phyloP scores from a whole-genome alignment of 2,329 filamentous ascomycete species.

The Alternaria gaisen region DNA sequence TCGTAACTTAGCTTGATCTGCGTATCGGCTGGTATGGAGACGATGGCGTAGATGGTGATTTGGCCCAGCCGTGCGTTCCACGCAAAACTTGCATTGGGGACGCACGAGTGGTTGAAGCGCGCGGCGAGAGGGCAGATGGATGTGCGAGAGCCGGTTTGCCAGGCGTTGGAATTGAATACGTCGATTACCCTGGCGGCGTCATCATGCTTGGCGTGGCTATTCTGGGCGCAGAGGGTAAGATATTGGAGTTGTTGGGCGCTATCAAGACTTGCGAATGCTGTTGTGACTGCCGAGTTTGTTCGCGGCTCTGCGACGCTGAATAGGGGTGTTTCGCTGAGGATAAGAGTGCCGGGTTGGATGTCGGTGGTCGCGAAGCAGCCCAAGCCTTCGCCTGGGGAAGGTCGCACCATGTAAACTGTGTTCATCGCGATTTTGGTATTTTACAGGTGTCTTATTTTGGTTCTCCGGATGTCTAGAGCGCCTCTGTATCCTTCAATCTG shows the following conservation, averaged over 20 bases:
- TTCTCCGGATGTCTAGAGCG: background rate
- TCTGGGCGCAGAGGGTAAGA: conserved; percentile 22
- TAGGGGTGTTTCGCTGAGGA: conserved; percentile 50
- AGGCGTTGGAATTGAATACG: conserved; percentile 37
- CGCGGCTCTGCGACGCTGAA: conserved; percentile 42
- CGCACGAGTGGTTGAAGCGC: conserved; percentile 49
- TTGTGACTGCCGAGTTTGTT: conserved; percentile 21
- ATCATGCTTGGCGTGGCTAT: background rate
- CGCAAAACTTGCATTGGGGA: conserved; percentile 43
- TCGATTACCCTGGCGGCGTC: conserved; percentile 22
- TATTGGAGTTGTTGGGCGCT: conserved; percentile 22
- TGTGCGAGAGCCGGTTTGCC: conserved; percentile 24
- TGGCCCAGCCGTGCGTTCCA: conserved; percentile 29
- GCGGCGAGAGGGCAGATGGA: conserved; percentile 42
- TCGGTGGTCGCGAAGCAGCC: conserved; percentile 46
- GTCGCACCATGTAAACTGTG: conserved; percentile 25
- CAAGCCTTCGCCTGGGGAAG: conserved; percentile 46
- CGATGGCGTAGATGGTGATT: conserved; percentile 38
- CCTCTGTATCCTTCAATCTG: background rate
- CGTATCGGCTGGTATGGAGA: conserved; percentile 37
- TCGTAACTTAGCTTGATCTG: conserved; percentile 46
- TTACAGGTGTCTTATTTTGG: background rate
- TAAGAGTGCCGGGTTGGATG: conserved; percentile 45
- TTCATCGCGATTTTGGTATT: conserved; percentile 8
- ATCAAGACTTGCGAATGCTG: conserved; percentile 19